Evolutionary conservation across 2,329 filamentous ascomycete species (phyloP), one percentile per base, ranked within the genome.

Genomic region (Diplodia intermedia): DNA sequence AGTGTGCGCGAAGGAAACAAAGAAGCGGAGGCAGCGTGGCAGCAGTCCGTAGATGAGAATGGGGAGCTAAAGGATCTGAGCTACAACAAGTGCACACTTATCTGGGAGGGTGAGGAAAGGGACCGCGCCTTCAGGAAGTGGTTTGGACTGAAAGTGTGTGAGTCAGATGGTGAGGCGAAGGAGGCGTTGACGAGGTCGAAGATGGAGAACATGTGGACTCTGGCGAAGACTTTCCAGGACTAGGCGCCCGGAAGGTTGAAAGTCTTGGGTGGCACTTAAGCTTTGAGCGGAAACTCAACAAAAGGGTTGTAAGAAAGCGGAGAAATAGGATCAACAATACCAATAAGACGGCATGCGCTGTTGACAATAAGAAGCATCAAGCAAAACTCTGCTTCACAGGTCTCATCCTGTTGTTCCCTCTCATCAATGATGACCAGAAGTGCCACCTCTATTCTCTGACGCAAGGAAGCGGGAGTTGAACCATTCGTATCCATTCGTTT

Each of bases 201-300:
- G 83, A 91, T 98, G 86, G 94, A 98, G 74, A 97, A 91, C 74
- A 94, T 99, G 75, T 99, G 95, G 95, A 90, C 90, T 11, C 81
- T 95, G 73, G 94, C 94, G 0, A 97, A 96, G 84, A 92, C 76
- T 60, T 36, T 60, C 36, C 50, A 68, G 38, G 52, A 63, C 20
- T 61, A 65, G n/a, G 9, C 29, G n/a, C 2, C 6, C n/a, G 31
- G 31, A 18, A 33, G 11, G 3, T 29, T 11, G 20, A 26, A 33
- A 29, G 23, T 29, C 15, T 33, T 15, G 52, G 29, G 9, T 40
- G 2, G 3, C 12, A 23, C n/a, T 47, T 9, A 18, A 11, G 18
- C 29, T n/a, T 31, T n/a, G 31, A 20, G 31, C 53, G n/a, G 53
- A 38, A 14, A 38, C 14, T 3, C 36, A 36, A 26, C 8, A 55